Percentiles rank a stretch among this genome's conserved stretches.
phyloP scores from a whole-genome alignment of 1,284 basidiomycete species.

The Schizophyllum commune region DNA sequence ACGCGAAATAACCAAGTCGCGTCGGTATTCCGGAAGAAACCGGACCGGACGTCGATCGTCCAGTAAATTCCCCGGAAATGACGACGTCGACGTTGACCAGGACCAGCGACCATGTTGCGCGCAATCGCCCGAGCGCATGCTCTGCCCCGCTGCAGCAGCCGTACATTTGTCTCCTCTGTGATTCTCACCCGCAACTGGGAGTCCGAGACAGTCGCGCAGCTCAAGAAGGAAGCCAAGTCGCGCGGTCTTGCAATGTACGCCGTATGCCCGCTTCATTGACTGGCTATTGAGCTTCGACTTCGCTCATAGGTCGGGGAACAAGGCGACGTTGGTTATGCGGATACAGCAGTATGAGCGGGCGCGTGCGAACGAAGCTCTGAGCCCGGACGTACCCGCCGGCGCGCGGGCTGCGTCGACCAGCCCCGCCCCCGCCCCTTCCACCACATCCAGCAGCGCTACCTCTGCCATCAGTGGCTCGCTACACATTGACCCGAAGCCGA shows the following conservation, averaged over 20 bases:
- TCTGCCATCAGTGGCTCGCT: not conserved
- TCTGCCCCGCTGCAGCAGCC: constrained; percentile 14
- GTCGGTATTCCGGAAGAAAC: not conserved
- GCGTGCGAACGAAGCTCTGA: constrained; percentile 9
- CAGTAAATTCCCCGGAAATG: not conserved
- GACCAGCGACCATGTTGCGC: constrained; percentile 27
- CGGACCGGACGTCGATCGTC: not conserved
- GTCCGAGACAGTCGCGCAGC: constrained; percentile 49
- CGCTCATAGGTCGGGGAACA: constrained; percentile 47
- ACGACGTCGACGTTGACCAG: constrained; percentile 1
- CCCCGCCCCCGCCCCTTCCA: constrained; percentile 14
- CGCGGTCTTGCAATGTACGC: constrained; percentile 61
- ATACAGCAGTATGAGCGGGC: constrained; percentile 42
- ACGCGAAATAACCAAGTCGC: not conserved
- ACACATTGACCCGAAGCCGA: not conserved
- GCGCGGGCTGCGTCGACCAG: constrained; percentile 27
- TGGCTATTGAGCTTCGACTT: constrained; percentile 3
- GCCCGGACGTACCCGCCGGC: constrained; percentile 11
- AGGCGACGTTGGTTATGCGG: constrained; percentile 46
- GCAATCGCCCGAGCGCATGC: constrained; percentile 18
- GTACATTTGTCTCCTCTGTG: constrained; percentile 55
- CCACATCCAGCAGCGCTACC: constrained; percentile 14
- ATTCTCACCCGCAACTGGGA: constrained; percentile 60
- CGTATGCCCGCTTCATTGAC: constrained; percentile 3
- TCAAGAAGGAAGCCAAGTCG: constrained; percentile 57